A percentile compares a stretch with the other conserved stretches of the same genome.
Evolutionary conservation across 495 filamentous ascomycete species (phyloP).

Genomic region (Diplogelasinospora grovesii): DNA sequence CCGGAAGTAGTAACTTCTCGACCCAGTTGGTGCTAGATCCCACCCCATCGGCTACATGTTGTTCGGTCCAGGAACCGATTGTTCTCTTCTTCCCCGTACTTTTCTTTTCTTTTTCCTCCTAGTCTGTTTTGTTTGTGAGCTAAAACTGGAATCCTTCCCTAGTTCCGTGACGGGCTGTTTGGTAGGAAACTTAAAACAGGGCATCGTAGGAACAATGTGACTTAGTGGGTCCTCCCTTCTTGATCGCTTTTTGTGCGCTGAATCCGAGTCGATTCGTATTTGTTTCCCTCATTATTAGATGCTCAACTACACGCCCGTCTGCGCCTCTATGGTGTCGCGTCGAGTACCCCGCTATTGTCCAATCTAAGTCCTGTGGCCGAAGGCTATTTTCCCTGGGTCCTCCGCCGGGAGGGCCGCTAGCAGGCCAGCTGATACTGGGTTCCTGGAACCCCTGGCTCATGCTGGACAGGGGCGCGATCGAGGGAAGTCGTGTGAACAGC

Average conservation of each 20-base stretch:
- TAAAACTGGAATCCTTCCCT: too few species aligned
- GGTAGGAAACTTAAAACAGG: too few species aligned
- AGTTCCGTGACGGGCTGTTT: too few species aligned
- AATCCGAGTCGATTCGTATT: constrained; percentile 13
- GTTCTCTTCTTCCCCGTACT: too few species aligned
- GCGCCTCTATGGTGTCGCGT: constrained; percentile 22
- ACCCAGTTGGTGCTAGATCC: too few species aligned
- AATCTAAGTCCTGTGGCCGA: constrained; percentile 1
- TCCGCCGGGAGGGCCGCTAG: constrained; percentile 8
- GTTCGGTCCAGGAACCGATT: too few species aligned
- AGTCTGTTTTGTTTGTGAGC: too few species aligned
- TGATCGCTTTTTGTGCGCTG: background rate
- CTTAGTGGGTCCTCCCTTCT: background rate
- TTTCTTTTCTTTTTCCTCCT: too few species aligned
- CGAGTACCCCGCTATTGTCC: constrained; percentile 17
- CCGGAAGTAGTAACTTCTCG: too few species aligned
- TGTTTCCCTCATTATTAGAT: constrained; percentile 4
- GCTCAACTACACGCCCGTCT: constrained; percentile 14
- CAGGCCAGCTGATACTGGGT: constrained; percentile 12
- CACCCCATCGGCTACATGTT: too few species aligned
- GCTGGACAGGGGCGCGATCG: constrained; percentile 9
- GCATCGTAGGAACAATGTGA: too few species aligned
- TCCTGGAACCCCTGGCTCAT: constrained; percentile 10
- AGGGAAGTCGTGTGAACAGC: constrained; percentile 9
- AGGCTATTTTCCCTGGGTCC: constrained; percentile 3